Conservation (phyloP, 208 protist genomes). For the Porcisia hertigi region DNA sequence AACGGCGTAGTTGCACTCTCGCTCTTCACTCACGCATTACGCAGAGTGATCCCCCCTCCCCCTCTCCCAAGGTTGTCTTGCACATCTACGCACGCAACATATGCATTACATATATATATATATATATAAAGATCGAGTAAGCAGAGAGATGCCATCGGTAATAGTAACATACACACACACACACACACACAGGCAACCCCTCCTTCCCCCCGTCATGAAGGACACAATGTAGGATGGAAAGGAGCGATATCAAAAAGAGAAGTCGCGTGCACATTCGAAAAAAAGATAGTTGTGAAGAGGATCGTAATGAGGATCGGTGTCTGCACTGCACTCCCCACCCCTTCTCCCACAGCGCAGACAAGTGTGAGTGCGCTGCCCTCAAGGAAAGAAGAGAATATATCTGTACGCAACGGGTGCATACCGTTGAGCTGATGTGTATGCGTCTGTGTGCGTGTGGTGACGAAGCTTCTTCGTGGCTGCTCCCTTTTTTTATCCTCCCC, state of each 20-base stretch:
- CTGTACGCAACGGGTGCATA: neutral
- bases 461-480: neutral
- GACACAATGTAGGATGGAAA: neutral
- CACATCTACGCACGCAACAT: neutral
- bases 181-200: neutral
- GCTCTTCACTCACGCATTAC: neutral
- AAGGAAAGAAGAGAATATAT: neutral
- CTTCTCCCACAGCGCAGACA: neutral
- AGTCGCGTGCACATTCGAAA: neutral
- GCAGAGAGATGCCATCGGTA: neutral
- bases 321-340: neutral
- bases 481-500: neutral
- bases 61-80: neutral
- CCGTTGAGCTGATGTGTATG: neutral
- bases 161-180: neutral
- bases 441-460: too few species aligned
- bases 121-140: too few species aligned
- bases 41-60: neutral
- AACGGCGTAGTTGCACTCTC: neutral
- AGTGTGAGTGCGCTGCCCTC: neutral
- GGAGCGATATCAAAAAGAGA: neutral
- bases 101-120: too few species aligned
- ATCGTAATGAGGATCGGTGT: neutral
- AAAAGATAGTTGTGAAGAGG: neutral
- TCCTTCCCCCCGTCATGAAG: too few species aligned